Conservation (phyloP, 2,329 filamentous ascomycete species). For the Drechslerella coelobrocha region DNA sequence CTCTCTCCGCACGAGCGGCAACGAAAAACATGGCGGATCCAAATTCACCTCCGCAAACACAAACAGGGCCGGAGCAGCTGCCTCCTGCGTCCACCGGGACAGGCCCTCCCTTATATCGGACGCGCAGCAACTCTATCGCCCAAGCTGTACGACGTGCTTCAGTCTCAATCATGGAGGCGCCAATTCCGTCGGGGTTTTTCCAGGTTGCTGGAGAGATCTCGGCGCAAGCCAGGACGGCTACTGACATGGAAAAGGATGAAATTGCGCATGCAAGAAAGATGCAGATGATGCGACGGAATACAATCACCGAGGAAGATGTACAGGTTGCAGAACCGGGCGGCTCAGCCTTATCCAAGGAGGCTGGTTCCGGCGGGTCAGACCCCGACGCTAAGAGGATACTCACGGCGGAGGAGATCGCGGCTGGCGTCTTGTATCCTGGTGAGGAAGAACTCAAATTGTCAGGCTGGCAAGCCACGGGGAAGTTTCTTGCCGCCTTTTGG, state of each 20-base stretch:
- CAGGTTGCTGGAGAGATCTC: constrained; percentile 51
- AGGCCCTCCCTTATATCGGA: constrained; percentile 9
- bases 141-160: constrained; percentile 43
- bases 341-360: constrained; percentile 26
- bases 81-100: constrained; percentile 11
- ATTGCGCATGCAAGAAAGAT: constrained; percentile 29
- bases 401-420: constrained; percentile 65
- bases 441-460: constrained; percentile 63
- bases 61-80: constrained; percentile 5
- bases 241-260: constrained; percentile 49
- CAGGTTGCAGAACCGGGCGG: constrained; percentile 51
- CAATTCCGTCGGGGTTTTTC: constrained; percentile 38
- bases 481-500: constrained; percentile 70
- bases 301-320: constrained; percentile 53
- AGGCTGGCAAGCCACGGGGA: constrained; percentile 66
- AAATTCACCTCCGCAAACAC: constrained; percentile 13
- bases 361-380: constrained; percentile 17
- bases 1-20: constrained; percentile 12
- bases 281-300: constrained; percentile 43
- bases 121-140: constrained; percentile 40
- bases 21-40: constrained; percentile 35
- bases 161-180: constrained; percentile 41
- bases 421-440: constrained; percentile 68
- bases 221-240: constrained; percentile 39
- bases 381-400: constrained; percentile 55